Base-by-base conservation (phyloP, 176 grass and related monocot species). In the Oryza punctata region DNA sequence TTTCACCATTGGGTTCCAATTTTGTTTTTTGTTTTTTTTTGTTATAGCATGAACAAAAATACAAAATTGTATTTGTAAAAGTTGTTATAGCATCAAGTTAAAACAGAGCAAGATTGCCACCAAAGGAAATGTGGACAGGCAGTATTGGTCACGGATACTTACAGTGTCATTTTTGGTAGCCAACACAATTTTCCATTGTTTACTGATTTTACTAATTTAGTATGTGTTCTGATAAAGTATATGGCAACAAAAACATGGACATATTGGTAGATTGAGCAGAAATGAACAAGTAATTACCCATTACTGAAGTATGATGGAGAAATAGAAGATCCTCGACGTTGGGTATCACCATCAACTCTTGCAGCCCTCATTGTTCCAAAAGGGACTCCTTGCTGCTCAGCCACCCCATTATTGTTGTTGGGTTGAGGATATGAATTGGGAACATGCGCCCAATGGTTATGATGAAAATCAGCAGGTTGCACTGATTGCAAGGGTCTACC, bases 371-470 rank as follows among this genome's bases (percentile, higher is more conserved):
- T 45, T 86, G 87, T 64, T 82, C 83, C 89, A 77, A 87, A 94
- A 87, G 80, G 82, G 59, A 84, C 80, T 6, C 78, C 85, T 89
- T 82, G 79, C 59, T 91, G 87, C 32, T 89, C 87, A 6, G 84
- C 49, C 41, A 68, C 32, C 54, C 74, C 74, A 7, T 82, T 88
- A 89, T 82, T 85, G 45, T 35, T 69, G 27, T 90, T 87, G 59
- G 78, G 45, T 81, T 72, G 92, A 69, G 78, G 71, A 87, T 89
- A 94, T n/a, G 92, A 87, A 76, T 74, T 87, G 76, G 87, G 26
- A 71, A 85, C n/a, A 40, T 91, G 89, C 3, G 81, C 73, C 92
- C 86, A 94, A 87, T 80, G 80, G 75, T 88, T 88, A 89, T 87
- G 89, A 70, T 91, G 89, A 26, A 87, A 87, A 85, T 94, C 87